Percentiles rank a stretch among this genome's conserved stretches.
These are phyloP conservation scores for Beauveria sp. DNA, from an alignment of 2,329 filamentous ascomycete species.

Conservation along the genomic window DNA sequence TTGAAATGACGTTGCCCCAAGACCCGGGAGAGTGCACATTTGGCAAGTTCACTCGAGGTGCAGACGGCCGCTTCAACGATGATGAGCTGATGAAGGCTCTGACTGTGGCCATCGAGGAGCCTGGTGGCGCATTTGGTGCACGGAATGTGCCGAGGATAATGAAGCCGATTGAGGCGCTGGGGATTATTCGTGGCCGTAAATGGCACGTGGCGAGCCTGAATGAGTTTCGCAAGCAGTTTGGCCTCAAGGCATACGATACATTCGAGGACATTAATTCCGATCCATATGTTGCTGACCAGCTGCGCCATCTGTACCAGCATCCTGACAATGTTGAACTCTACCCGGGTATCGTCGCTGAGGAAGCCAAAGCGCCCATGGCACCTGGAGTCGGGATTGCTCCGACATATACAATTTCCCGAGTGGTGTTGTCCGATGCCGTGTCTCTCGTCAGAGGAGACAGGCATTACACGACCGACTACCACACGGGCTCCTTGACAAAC, in stretches of 20 bases:
- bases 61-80: slow-evolving; percentile 64
- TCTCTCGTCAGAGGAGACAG: slow-evolving; percentile 71
- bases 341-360: slow-evolving; percentile 68
- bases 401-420: slow-evolving; percentile 68
- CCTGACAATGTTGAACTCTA: slow-evolving; percentile 77
- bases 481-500: slow-evolving; percentile 66
- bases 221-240: slow-evolving; percentile 78
- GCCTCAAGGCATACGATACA: slow-evolving; percentile 63
- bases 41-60: slow-evolving; percentile 53
- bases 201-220: slow-evolving; percentile 77
- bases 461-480: slow-evolving; percentile 73
- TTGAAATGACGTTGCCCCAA: slow-evolving; percentile 57
- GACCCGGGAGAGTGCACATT: slow-evolving; percentile 59
- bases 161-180: slow-evolving; percentile 69
- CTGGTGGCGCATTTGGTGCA: slow-evolving; percentile 65
- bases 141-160: slow-evolving; percentile 68
- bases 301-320: slow-evolving; percentile 65
- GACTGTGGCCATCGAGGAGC: slow-evolving; percentile 63
- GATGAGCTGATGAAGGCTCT: slow-evolving; percentile 69
- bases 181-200: slow-evolving; percentile 66
- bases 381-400: slow-evolving; percentile 69
- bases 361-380: slow-evolving; percentile 64
- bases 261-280: slow-evolving; percentile 84
- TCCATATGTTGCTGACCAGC: slow-evolving; percentile 56
- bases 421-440: slow-evolving; percentile 70